Evolutionary conservation across 139 green algal genomes (phyloP), one percentile per base, ranked within the genome.

Genomic region (Mesostigma viride): DNA sequence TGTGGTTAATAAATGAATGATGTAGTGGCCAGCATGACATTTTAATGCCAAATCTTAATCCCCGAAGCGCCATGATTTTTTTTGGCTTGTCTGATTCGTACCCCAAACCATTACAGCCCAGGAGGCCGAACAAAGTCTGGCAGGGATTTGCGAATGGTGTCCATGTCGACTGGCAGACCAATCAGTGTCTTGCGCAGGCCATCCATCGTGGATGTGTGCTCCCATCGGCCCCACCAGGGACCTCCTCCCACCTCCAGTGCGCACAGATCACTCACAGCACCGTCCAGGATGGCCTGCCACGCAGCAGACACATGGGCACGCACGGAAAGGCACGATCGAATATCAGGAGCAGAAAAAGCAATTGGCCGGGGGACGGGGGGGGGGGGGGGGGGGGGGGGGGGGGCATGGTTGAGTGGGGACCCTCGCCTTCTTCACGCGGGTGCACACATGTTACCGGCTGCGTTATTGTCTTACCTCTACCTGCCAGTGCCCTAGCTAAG

Each of bases 211-310:
- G 69, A 40, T 20, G 22, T 20, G 11, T 67, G 35, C 27, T 63
- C 48, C 92, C 92, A 98, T 0, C 73, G 53, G 22, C 63, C 60
- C 75, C 81, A 90, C 92, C 92, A 98, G 1, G 92, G 92, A 0
- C 92, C 92, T 20, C 92, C 92, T 2, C 92, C 92, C 2, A 96
- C 87, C 78, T 83, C 74, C 26, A 79, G 51, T n/a, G 58, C 73
- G 35, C 36, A 58, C 26, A 69, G 35, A 33, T 56, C 34, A 35
- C 46, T 74, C 34, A n/a, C n/a, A n/a, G 67, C 68, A 2, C 31
- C 63, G 17, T 63, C 3, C 11, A 75, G n/a, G 14, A 75, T 26
- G 5, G 68, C 4, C 67, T 73, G 65, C 36, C 6, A 26, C 64
- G 45, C 64, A 69, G 62, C 8, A n/a, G 4, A 62, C 17, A 66